These are phyloP conservation scores for Pueraria montana DNA, from an alignment of 306 rosid species.

Conservation along the genomic window DNA sequence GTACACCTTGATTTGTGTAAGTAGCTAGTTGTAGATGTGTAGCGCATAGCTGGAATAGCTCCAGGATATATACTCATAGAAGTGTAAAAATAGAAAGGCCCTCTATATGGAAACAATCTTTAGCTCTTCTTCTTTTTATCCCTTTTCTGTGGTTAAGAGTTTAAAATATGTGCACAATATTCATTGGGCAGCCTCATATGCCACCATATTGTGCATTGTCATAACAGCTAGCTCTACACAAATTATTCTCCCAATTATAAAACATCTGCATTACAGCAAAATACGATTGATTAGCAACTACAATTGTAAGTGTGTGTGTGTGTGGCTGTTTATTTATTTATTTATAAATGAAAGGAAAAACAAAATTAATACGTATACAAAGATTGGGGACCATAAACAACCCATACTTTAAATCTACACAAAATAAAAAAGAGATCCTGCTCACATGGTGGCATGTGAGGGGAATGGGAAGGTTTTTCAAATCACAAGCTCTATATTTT, in stretches of 20 bases:
- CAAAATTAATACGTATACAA: slow-evolving; percentile 52
- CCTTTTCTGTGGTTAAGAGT: slow-evolving; percentile 20
- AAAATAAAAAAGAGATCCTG: slow-evolving; percentile 68
- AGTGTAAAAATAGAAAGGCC: slow-evolving; percentile 48
- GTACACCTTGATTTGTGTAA: slow-evolving; percentile 59
- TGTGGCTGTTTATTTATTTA: slow-evolving; percentile 7
- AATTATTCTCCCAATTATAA: background rate
- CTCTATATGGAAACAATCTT: slow-evolving; percentile 50
- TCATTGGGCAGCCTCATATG: slow-evolving; percentile 47
- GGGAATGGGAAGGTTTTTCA: slow-evolving; percentile 60
- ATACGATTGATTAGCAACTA: slow-evolving; percentile 56
- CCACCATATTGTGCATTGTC: slow-evolving; percentile 32
- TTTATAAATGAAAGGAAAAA: slow-evolving; percentile 38
- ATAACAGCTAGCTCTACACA: slow-evolving; percentile 24
- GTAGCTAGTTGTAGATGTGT: slow-evolving; percentile 55
- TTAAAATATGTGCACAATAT: slow-evolving; percentile 20
- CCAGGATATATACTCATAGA: slow-evolving; percentile 48
- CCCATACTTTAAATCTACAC: slow-evolving; percentile 87
- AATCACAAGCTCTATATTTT: slow-evolving; percentile 40
- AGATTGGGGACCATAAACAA: slow-evolving; percentile 91
- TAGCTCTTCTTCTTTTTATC: slow-evolving; percentile 27
- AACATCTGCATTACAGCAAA: slow-evolving; percentile 45
- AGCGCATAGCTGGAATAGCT: slow-evolving; percentile 51
- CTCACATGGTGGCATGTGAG: slow-evolving; percentile 95
- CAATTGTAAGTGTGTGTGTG: slow-evolving; percentile 36